Conservation (phyloP, 2,329 filamentous ascomycete species). For the Pestalotiopsis sp. region DNA sequence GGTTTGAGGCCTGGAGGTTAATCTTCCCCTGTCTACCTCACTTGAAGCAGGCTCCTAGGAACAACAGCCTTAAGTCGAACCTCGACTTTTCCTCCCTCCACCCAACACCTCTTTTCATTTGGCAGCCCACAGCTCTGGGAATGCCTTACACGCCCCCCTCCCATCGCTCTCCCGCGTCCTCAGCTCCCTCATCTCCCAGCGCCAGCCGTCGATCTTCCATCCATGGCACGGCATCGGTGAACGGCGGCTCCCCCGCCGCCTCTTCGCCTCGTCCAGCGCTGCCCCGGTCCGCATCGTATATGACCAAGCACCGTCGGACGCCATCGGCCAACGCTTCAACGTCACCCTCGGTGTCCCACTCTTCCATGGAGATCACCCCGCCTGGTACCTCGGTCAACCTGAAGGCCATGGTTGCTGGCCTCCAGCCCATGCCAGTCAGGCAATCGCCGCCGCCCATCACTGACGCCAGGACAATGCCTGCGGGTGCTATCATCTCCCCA, state of each 20-base stretch:
- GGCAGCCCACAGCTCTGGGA: constrained; percentile 41
- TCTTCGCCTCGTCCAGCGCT: constrained; percentile 50
- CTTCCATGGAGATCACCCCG: constrained; percentile 45
- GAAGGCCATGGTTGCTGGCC: constrained; percentile 47
- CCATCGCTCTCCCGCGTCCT: constrained; percentile 64
- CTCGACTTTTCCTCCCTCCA: constrained; percentile 20
- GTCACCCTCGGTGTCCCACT: constrained; percentile 25
- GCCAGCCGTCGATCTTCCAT: constrained; percentile 62
- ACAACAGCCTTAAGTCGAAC: constrained; percentile 27
- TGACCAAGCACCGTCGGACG: constrained; percentile 65
- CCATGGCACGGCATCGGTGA: constrained; percentile 34
- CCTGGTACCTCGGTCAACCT: constrained; percentile 53
- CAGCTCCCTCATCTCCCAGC: constrained; percentile 58
- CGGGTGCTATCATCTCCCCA: constrained; percentile 85
- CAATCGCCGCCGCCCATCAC: constrained; percentile 84
- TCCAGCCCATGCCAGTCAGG: constrained; percentile 61
- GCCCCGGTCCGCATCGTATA: constrained; percentile 67
- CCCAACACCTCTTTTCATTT: constrained; percentile 24
- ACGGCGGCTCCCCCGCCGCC: not conserved
- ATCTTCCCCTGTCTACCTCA: constrained; percentile 32
- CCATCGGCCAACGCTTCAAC: constrained; percentile 43
- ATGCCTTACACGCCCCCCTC: constrained; percentile 91
- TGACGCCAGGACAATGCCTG: constrained; percentile 72
- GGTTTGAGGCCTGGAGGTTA: constrained; percentile 28
- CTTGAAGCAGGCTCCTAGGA: constrained; percentile 26